phyloP scores from a whole-genome alignment of 805 yeast species.

The Suhomyces xylopsoci region DNA sequence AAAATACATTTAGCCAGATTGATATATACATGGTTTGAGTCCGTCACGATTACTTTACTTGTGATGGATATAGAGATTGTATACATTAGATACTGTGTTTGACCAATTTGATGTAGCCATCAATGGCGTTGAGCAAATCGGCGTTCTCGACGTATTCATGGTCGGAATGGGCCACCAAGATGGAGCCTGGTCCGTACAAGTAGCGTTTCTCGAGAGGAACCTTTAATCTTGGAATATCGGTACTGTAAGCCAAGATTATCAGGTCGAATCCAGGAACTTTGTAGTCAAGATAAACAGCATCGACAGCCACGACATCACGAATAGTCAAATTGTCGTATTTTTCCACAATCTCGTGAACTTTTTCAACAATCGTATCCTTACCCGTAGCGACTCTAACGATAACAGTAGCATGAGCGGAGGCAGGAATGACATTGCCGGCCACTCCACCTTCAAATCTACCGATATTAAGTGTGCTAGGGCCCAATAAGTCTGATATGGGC shows the following conservation, averaged over 20 bases:
- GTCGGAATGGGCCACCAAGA: slow-evolving; percentile 58
- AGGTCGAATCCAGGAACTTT: slow-evolving; percentile 65
- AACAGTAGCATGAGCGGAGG: slow-evolving; percentile 48
- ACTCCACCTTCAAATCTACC: slow-evolving; percentile 60
- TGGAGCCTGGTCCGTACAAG: slow-evolving; percentile 67
- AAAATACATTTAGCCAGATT: slow-evolving; percentile 28
- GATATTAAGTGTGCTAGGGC: slow-evolving; percentile 59
- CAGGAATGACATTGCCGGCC: slow-evolving; percentile 66
- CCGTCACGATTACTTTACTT: slow-evolving; percentile 31
- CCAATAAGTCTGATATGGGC: slow-evolving; percentile 54
- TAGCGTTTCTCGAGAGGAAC: slow-evolving; percentile 35
- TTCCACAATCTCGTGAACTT: slow-evolving; percentile 34
- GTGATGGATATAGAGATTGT: slow-evolving; percentile 46
- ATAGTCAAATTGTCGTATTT: slow-evolving; percentile 22
- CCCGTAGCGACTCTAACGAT: slow-evolving; percentile 55
- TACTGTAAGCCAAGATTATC: slow-evolving; percentile 47
- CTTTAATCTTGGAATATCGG: slow-evolving; percentile 35
- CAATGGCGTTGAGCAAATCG: slow-evolving; percentile 50
- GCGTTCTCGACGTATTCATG: slow-evolving; percentile 49
- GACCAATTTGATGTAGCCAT: slow-evolving; percentile 49
- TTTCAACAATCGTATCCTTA: slow-evolving; percentile 31
- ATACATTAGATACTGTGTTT: slow-evolving; percentile 24
- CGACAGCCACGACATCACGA: slow-evolving; percentile 16
- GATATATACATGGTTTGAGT: slow-evolving; percentile 46
- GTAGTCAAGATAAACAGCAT: slow-evolving; percentile 50